These are phyloP conservation scores for Tympanopsis confertula DNA, from an alignment of 2,329 filamentous ascomycete genomes.

Conservation along the genomic window DNA sequence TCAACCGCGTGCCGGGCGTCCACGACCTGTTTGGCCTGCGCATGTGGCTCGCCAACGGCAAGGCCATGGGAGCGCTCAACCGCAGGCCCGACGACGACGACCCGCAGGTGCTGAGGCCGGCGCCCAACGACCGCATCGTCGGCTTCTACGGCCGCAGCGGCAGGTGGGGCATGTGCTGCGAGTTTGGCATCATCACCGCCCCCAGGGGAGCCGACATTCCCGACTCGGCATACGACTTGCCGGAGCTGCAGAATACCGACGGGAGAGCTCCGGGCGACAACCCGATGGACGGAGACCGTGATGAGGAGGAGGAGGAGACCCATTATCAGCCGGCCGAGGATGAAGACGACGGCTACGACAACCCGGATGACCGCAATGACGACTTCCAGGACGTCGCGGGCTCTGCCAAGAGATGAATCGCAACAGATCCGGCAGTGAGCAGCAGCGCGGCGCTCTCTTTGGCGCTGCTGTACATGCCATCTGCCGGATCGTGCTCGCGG, in stretches of 20 bases:
- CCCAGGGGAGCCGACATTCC: conserved; percentile 25
- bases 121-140: conserved; percentile 23
- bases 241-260: conserved; percentile 23
- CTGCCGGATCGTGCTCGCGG: too few relatives aligned
- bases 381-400: too few relatives aligned
- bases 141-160: conserved; percentile 30
- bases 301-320: too few relatives aligned
- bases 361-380: too few relatives aligned
- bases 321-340: too few relatives aligned
- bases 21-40: conserved; percentile 9
- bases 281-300: background rate
- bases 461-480: too few relatives aligned
- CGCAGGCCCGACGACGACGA: conserved; percentile 5
- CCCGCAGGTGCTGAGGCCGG: conserved; percentile 14
- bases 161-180: conserved; percentile 12
- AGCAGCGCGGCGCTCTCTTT: too few relatives aligned
- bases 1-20: conserved; percentile 8
- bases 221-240: conserved; percentile 23
- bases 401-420: too few relatives aligned
- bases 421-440: too few relatives aligned
- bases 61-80: conserved; percentile 8
- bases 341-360: too few relatives aligned
- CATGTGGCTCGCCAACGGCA: conserved; percentile 10
- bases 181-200: conserved; percentile 35
- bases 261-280: background rate